phyloP scores from a whole-genome alignment of 768 basidiomycete genomes.

The Infundibulicybe gibba region DNA sequence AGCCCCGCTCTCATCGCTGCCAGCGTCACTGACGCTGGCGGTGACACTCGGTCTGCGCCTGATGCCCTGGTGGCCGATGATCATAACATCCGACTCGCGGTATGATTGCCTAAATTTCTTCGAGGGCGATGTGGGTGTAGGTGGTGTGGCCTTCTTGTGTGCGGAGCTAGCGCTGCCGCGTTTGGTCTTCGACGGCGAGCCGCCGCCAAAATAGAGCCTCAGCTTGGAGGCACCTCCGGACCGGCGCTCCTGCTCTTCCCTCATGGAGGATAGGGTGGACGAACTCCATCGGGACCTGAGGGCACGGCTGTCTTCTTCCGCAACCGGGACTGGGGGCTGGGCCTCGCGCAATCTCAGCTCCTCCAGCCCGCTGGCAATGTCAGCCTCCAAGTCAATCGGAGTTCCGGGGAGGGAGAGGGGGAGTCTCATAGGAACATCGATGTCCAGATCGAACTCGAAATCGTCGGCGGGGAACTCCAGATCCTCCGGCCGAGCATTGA shows the following conservation, averaged over 20 bases:
- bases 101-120: constrained; percentile 6
- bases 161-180: constrained; percentile 4
- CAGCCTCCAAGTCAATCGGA: constrained; percentile 39
- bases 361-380: constrained; percentile 32
- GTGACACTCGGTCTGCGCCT: constrained; percentile 30
- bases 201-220: constrained; percentile 32
- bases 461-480: constrained; percentile 28
- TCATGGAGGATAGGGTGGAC: constrained; percentile 48
- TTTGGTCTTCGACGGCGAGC: constrained; percentile 15
- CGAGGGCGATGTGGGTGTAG: constrained; percentile 15
- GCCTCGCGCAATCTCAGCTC: constrained; percentile 18
- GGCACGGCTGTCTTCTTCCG: constrained; percentile 18
- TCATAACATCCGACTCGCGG: constrained; percentile 25
- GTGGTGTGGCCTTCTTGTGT: constrained; percentile 10
- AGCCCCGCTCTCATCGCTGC: constrained; percentile 33
- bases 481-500: constrained; percentile 20
- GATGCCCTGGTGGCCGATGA: constrained; percentile 27
- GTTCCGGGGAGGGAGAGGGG: constrained; percentile 37
- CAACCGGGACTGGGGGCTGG: neutral
- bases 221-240: constrained; percentile 27
- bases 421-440: constrained; percentile 30
- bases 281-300: constrained; percentile 68
- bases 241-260: constrained; percentile 31
- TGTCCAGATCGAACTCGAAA: constrained; percentile 30
- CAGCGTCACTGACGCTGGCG: constrained; percentile 34